phyloP scores from a whole-genome alignment of 2,329 filamentous ascomycete genomes.

The Claviceps sp. region DNA sequence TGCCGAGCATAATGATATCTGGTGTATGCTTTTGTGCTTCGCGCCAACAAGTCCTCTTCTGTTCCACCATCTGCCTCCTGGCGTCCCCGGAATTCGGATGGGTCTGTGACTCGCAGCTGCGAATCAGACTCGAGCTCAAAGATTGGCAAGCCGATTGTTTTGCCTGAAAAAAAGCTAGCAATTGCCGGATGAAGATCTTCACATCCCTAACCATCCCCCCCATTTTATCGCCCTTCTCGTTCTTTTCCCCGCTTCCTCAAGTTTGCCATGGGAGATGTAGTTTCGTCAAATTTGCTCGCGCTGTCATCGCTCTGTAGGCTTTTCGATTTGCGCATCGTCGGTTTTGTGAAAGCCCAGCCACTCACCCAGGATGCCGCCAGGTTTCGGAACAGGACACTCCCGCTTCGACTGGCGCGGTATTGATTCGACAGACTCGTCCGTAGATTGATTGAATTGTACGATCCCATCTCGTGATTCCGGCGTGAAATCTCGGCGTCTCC shows the following conservation, averaged over 20 bases:
- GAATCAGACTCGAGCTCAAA: background rate
- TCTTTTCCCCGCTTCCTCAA: background rate
- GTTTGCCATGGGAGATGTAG: background rate
- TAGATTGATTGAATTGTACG: constrained; percentile 31
- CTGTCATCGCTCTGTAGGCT: constrained; percentile 13
- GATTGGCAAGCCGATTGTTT: background rate
- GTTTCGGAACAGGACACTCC: constrained; percentile 89
- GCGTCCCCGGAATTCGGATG: background rate
- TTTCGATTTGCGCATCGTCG: constrained; percentile 11
- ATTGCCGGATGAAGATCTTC: background rate
- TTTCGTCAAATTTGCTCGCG: too few relatives aligned
- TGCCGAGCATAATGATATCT: background rate
- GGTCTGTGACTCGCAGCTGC: background rate
- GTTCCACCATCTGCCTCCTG: background rate
- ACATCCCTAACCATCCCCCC: too few relatives aligned
- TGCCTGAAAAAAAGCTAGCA: background rate
- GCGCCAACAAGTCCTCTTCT: background rate
- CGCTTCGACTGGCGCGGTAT: constrained; percentile 36
- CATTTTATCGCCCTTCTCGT: background rate
- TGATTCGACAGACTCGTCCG: constrained; percentile 21
- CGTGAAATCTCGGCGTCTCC: constrained; percentile 23
- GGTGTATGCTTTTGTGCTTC: background rate
- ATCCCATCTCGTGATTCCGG: constrained; percentile 31
- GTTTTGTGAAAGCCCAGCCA: constrained; percentile 53
- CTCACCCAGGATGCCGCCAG: constrained; percentile 62